Percentiles rank a stretch among this genome's conserved stretches.
Conservation (phyloP, 2,329 filamentous ascomycete genomes). For the Xylaria sp. region DNA sequence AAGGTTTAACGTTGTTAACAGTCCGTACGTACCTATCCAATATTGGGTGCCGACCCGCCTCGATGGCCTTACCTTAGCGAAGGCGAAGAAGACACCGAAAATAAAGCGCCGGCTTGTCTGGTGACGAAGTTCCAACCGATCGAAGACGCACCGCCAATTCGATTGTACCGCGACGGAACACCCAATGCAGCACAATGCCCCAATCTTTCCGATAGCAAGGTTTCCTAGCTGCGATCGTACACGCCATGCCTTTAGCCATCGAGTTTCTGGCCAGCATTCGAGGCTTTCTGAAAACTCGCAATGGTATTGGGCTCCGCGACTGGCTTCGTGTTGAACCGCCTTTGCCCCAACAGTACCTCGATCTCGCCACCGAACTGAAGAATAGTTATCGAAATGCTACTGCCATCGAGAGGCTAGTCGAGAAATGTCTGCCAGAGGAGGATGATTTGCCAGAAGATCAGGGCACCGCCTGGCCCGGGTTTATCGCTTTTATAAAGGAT, state of each 20-base stretch:
- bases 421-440: slow-evolving; percentile 67
- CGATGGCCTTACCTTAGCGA: not conserved
- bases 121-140: not conserved
- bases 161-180: not conserved
- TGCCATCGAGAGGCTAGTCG: slow-evolving; percentile 67
- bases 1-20: not conserved
- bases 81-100: not conserved
- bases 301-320: slow-evolving; percentile 69
- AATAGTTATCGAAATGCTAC: slow-evolving; percentile 58
- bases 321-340: slow-evolving; percentile 79
- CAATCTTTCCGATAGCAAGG: not conserved
- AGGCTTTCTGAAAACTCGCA: slow-evolving; percentile 63
- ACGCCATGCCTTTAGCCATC: slow-evolving; percentile 65
- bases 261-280: slow-evolving; percentile 72
- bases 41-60: not conserved
- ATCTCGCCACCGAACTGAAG: slow-evolving; percentile 71
- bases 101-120: slow-evolving; percentile 1
- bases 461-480: slow-evolving; percentile 74
- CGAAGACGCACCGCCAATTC: not conserved
- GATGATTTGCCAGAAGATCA: slow-evolving; percentile 68
- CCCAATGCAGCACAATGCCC: slow-evolving; percentile 19
- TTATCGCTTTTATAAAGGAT: slow-evolving; percentile 78
- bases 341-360: slow-evolving; percentile 68
- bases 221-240: slow-evolving; percentile 4
- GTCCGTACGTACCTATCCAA: not conserved